phyloP scores from a whole-genome alignment of 2,329 filamentous ascomycete species.

The Leptographium procerum region DNA sequence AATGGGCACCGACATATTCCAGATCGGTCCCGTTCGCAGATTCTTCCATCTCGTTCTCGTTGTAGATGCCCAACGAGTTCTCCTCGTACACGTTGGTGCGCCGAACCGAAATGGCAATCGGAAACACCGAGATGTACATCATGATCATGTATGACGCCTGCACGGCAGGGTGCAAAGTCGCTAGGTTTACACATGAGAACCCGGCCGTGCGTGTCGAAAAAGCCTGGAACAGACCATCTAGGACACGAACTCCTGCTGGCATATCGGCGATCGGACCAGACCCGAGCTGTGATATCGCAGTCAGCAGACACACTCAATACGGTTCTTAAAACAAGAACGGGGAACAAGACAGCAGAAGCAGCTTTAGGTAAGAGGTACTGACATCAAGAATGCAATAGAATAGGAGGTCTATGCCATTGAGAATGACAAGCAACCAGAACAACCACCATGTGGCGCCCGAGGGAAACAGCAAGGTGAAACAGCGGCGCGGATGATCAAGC shows the following conservation, averaged over 20 bases:
- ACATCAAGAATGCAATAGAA: conserved; percentile 91
- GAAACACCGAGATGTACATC: conserved; percentile 99
- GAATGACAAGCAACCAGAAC: conserved; percentile 68
- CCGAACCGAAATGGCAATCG: conserved; percentile 89
- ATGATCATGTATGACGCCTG: conserved; percentile 93
- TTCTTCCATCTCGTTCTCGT: conserved; percentile 33
- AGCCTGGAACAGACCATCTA: conserved; percentile 85
- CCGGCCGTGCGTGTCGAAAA: conserved; percentile 83
- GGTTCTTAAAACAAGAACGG: not conserved
- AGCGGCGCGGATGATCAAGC: conserved; percentile 87
- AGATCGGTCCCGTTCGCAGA: conserved; percentile 46
- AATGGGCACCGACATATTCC: conserved; percentile 82
- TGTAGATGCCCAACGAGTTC: conserved; percentile 66
- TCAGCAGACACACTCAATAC: not conserved
- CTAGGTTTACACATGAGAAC: conserved; percentile 70
- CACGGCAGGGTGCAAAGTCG: conserved; percentile 74
- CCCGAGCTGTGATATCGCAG: conserved; percentile 45
- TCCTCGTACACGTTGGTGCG: conserved; percentile 96
- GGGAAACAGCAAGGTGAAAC: conserved; percentile 90
- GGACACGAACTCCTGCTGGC: conserved; percentile 61
- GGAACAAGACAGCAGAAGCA: not conserved
- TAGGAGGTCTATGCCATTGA: conserved; percentile 78
- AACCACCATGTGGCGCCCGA: conserved; percentile 91
- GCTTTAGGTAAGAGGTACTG: conserved; percentile 23
- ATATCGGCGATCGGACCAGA: conserved; percentile 56